Base-by-base conservation (phyloP, 345 rosid genomes). In the Microthlaspi erraticum region DNA sequence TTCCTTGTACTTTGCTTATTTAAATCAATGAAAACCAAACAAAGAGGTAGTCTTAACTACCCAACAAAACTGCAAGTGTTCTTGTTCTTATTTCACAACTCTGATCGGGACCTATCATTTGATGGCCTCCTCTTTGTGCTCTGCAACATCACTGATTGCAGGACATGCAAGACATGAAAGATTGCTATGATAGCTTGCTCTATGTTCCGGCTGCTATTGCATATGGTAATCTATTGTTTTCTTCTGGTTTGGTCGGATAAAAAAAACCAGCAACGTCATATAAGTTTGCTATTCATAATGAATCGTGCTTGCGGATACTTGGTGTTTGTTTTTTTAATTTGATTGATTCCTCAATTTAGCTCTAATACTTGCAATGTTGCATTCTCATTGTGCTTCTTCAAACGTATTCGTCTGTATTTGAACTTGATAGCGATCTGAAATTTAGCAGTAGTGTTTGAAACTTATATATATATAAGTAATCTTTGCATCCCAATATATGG, bases 191-290 rank as follows among this genome's bases (percentile, higher is more conserved):
- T 77, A 82, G 89, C 76, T 86, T 94, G 72, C 93, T 94, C 73
- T 81, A 90, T 72, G 93, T 95, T 5, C 96, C 97, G 5, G 96
- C 99, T 10, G 97, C 97, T 13, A 83, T 93, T n/a, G 95, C 90
- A 51, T 94, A 83, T 57, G 97, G 99, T 94, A 79, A 43, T 41
- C 37, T 37, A 16, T 34, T 52, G 14, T 33, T 20, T 63, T 7
- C 42, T 18, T 69, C 26, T 48, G 8, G 37, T 41, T 52, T 36
- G 44, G 7, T 63, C 14, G 38, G 9, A 16, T 37, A 1, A 50
- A 64, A 56, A n/a, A 44, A 45, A 51, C 23, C 32, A 7, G 4
- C 13, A 65, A 29, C 52, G 58, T 66, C 48, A 23, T 34, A 3
- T 20, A 20, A 20, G 14, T 44, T 16, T 29, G 10, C 38, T 62